These are phyloP conservation scores for Nepenthes alata DNA, from an alignment of 179 eudicot species.

Conservation along the genomic window DNA sequence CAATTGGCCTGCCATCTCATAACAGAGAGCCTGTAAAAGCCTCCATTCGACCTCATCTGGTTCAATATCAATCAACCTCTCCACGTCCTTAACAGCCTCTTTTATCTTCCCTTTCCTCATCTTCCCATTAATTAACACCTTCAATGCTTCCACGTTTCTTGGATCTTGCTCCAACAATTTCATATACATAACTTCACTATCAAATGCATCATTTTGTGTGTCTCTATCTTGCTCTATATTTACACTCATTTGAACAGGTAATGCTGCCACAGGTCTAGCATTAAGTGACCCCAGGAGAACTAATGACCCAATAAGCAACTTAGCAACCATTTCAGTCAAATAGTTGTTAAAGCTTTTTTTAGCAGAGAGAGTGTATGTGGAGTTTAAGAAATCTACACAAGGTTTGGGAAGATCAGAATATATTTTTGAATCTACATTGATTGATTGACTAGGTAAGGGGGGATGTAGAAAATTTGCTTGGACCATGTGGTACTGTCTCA, in stretches of 20 bases:
- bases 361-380: constrained; percentile 9
- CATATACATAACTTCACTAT: constrained; percentile 48
- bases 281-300: constrained; percentile 36
- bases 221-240: constrained; percentile 22
- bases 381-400: not conserved
- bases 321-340: constrained; percentile 26
- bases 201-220: constrained; percentile 16
- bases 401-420: not conserved
- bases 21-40: constrained; percentile 82
- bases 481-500: not conserved
- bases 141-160: constrained; percentile 56
- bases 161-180: constrained; percentile 55
- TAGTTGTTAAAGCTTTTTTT: constrained; percentile 18
- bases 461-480: not conserved
- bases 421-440: not conserved
- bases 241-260: constrained; percentile 21
- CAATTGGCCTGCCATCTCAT: constrained; percentile 69
- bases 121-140: constrained; percentile 50
- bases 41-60: constrained; percentile 84
- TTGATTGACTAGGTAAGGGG: not conserved
- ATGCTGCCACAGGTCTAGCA: constrained; percentile 29
- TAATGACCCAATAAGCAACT: constrained; percentile 57
- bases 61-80: constrained; percentile 58
- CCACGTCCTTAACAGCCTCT: constrained; percentile 65
- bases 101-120: constrained; percentile 64